These are phyloP conservation scores for Hapsidospora chrysogenum DNA, from an alignment of 495 filamentous ascomycete species.

Conservation along the genomic window DNA sequence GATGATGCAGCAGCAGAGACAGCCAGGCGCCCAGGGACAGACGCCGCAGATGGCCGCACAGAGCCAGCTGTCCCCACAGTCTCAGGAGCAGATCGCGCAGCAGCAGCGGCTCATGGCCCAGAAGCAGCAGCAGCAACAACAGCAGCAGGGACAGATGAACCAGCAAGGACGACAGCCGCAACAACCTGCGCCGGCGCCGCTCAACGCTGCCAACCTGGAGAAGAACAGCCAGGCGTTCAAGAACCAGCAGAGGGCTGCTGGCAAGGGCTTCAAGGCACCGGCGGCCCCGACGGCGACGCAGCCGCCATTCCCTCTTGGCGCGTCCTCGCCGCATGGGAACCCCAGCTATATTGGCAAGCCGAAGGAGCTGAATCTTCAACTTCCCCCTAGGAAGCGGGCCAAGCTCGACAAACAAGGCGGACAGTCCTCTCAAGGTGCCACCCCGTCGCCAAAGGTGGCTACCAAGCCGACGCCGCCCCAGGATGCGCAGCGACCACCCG, in stretches of 20 bases:
- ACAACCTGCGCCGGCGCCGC: constrained; percentile 23
- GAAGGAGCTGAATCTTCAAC: constrained; percentile 30
- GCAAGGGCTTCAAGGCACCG: constrained; percentile 20
- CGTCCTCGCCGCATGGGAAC: constrained; percentile 54
- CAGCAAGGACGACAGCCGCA: no score
- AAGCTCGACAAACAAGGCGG: constrained; percentile 16
- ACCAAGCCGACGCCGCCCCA: constrained; percentile 21
- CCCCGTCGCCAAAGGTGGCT: constrained; percentile 29
- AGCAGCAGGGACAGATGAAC: no score
- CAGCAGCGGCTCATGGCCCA: constrained; percentile 5
- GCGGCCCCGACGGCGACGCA: constrained; percentile 49
- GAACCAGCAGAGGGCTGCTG: constrained; percentile 25
- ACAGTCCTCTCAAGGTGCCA: constrained; percentile 9
- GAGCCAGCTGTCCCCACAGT: constrained; percentile 1
- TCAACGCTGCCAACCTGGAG: constrained; percentile 53
- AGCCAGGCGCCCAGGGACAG: neutral
- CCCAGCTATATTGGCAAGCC: constrained; percentile 35
- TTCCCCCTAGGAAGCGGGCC: constrained; percentile 37
- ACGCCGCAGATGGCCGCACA: neutral
- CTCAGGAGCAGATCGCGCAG: constrained; percentile 7
- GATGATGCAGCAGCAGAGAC: constrained; percentile 7
- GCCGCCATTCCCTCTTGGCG: constrained; percentile 49
- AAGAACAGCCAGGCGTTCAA: constrained; percentile 41
- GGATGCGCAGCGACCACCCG: constrained; percentile 11
- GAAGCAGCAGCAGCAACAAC: constrained; percentile 10